Evolutionary conservation across 2,329 filamentous ascomycete genomes (phyloP), one percentile per base, ranked within the genome.

Genomic region (Penicillium sp.): DNA sequence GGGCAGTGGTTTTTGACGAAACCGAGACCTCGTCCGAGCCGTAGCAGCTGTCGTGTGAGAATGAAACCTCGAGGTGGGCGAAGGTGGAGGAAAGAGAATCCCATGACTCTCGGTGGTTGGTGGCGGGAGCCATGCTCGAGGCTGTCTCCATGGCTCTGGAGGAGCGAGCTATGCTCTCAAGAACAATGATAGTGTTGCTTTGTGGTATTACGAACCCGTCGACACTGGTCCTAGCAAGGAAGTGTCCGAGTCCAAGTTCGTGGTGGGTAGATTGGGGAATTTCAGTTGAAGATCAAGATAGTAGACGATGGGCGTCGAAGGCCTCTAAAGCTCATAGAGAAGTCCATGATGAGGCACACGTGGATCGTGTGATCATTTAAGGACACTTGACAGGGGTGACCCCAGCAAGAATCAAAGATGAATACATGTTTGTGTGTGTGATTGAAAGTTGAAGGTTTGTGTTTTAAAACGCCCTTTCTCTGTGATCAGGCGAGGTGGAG

Each of bases 21-120:
- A 69, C 62, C 20, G 73, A 74, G 23, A 71, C 54, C 53, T 73
- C 72, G 54, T 75, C 73, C 12, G 73, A 75, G 46, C 67, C 70
- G 60, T 73, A 75, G 49, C 70, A 73, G 48, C 72, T 75, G 64
- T 75, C 73, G 33, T 73, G 73, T 27, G 71, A 73, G 25, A 73
- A 58, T 14, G 72, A 73, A 31, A 71, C 63, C 27, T 75, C 71
- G n/a, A 73, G 65, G 23, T 68, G 63, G 23, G 70, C 69, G 27
- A 74, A 71, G 15, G 67, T 61, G 45, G 73, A 72, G 20, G 72
- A 72, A 46, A 73, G 64, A 48, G 71, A 73, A 52, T 73, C 69
- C 72, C 72, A 75, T 29, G 68, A 70, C 55, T 66, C 66, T 56
- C 63, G 65, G 57, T 66, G 64, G 51, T 53, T 57, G 43, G 53